Percentiles rank a stretch among this genome's conserved stretches.
phyloP scores from a whole-genome alignment of 306 rosid species.

The Vigna nakashimae region DNA sequence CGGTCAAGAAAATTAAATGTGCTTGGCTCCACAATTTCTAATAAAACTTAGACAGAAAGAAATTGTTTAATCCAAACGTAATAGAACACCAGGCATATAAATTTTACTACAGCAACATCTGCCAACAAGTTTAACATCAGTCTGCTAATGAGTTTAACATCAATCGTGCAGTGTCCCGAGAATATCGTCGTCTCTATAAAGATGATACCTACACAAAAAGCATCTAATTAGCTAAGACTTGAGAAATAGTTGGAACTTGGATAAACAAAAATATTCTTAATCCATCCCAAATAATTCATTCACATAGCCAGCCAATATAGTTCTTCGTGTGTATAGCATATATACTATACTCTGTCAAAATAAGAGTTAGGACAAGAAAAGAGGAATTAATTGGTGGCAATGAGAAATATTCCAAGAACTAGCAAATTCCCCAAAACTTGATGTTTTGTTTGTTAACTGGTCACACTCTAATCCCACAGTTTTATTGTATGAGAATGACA shows the following conservation, averaged over 20 bases:
- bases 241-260: conserved; percentile 26
- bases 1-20: neutral
- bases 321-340: neutral
- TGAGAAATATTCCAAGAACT: neutral
- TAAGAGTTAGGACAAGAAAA: neutral
- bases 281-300: neutral
- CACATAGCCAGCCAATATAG: neutral
- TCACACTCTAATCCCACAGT: neutral
- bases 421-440: neutral
- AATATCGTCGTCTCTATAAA: conserved; percentile 61
- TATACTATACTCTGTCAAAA: neutral
- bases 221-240: conserved; percentile 14
- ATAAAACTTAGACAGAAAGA: conserved; percentile 29
- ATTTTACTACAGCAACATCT: conserved; percentile 20
- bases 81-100: conserved; percentile 22
- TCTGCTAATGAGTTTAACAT: conserved; percentile 39
- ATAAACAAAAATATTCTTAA: conserved; percentile 21
- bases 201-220: conserved; percentile 54
- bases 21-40: conserved; percentile 1
- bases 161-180: conserved; percentile 66
- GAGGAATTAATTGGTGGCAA: neutral
- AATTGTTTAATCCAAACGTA: conserved; percentile 27
- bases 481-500: neutral
- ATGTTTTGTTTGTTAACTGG: neutral
- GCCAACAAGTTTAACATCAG: conserved; percentile 38